Evolutionary conservation across 495 filamentous ascomycete genomes (phyloP).

Genomic region (Penicillium flavigenum): DNA sequence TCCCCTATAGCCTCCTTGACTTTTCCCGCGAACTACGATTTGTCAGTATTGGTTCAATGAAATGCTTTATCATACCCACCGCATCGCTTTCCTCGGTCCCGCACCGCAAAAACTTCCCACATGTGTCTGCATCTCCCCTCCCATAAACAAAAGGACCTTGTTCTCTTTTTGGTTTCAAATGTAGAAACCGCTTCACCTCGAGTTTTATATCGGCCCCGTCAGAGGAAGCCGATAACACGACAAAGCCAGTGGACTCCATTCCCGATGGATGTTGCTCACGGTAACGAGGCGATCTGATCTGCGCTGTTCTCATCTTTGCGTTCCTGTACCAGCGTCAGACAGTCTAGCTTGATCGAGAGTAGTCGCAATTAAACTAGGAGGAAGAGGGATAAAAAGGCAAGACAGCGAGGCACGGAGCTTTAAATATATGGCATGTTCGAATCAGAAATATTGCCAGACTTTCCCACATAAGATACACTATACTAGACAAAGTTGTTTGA

Average conservation of each 20-base stretch:
- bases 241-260: constrained; percentile 4
- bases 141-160: too few relatives aligned
- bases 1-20: constrained; percentile 3
- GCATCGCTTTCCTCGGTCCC: constrained; percentile 1
- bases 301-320: constrained; percentile 1
- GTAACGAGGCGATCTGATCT: constrained; percentile 1
- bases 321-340: neutral
- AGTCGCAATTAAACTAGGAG: constrained; percentile 2
- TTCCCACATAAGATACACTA: too few relatives aligned
- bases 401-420: neutral
- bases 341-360: constrained; percentile 7
- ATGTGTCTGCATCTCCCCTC: constrained; percentile 1
- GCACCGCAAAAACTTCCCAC: neutral
- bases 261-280: neutral
- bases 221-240: constrained; percentile 1
- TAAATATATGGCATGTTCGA: constrained; percentile 2
- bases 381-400: neutral
- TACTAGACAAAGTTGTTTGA: too few relatives aligned
- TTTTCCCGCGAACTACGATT: constrained; percentile 3
- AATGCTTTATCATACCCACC: neutral
- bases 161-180: neutral
- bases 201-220: neutral
- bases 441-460: too few relatives aligned
- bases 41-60: constrained; percentile 3
- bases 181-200: neutral